Conservation (phyloP, 2,329 filamentous ascomycete genomes). For the Xylaria polymorpha region DNA sequence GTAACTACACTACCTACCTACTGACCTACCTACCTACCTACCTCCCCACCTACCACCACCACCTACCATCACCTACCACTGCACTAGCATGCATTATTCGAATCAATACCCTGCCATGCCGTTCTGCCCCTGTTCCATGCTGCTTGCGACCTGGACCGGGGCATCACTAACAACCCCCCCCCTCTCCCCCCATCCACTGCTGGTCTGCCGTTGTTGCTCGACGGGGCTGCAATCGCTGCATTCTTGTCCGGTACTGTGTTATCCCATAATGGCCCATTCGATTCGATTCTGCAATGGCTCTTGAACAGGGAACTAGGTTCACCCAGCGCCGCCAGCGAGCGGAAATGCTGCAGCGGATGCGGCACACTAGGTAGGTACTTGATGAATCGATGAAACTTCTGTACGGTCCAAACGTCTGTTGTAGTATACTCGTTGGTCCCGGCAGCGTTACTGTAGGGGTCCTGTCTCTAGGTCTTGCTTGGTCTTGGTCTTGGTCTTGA, state of each 20-base stretch:
- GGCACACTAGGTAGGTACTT: constrained; percentile 14
- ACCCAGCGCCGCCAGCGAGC: constrained; percentile 23
- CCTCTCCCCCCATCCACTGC: constrained; percentile 18
- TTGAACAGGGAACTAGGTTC: constrained; percentile 32
- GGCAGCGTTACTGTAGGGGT: constrained; percentile 30
- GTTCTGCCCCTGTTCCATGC: constrained; percentile 28
- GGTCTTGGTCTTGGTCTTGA: constrained; percentile 13
- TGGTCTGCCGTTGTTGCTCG: constrained; percentile 23
- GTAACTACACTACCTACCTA: neutral
- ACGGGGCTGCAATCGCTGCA: constrained; percentile 8
- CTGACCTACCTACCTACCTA: neutral
- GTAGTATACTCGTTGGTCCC: constrained; percentile 15
- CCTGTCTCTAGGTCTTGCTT: constrained; percentile 21
- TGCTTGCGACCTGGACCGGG: constrained; percentile 17
- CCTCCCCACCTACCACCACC: neutral
- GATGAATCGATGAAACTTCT: constrained; percentile 27
- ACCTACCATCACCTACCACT: neutral
- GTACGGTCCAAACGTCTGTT: constrained; percentile 15
- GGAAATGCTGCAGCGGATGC: constrained; percentile 21
- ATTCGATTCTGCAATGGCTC: constrained; percentile 26
- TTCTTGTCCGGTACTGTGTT: constrained; percentile 10
- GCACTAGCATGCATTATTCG: constrained; percentile 31
- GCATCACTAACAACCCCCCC: too few relatives aligned
- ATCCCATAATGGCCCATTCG: constrained; percentile 29
- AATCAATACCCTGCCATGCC: constrained; percentile 22